These are phyloP conservation scores for Metschnikowia lachancei DNA, from an alignment of 805 yeast genomes.

Conservation along the genomic window DNA sequence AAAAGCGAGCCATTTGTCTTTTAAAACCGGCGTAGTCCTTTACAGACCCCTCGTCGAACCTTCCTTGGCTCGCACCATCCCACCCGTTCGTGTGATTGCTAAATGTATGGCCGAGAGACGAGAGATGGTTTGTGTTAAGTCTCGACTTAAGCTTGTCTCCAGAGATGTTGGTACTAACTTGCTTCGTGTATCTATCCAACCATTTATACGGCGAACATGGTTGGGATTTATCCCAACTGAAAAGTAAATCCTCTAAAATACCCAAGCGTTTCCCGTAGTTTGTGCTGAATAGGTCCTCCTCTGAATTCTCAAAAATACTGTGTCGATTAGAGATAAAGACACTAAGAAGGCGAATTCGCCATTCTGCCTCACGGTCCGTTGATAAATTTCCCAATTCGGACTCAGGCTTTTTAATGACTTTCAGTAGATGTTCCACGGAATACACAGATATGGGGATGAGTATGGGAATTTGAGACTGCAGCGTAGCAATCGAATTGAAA, in stretches of 20 bases:
- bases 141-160: constrained; percentile 26
- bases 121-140: constrained; percentile 12
- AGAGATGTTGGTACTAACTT: constrained; percentile 19
- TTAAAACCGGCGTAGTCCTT: constrained; percentile 29
- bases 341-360: constrained; percentile 34
- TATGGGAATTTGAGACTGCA: constrained; percentile 28
- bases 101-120: constrained; percentile 10
- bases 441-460: constrained; percentile 35
- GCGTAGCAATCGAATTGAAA: neutral
- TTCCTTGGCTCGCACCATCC: neutral
- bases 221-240: constrained; percentile 21
- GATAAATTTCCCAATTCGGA: constrained; percentile 17
- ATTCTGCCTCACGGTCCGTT: constrained; percentile 25
- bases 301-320: constrained; percentile 20
- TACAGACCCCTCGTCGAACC: neutral
- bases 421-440: constrained; percentile 33
- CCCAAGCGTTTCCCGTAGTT: constrained; percentile 21
- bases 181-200: constrained; percentile 23
- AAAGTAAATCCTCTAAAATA: constrained; percentile 26
- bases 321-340: constrained; percentile 31
- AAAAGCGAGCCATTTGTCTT: constrained; percentile 27
- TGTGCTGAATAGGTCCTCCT: constrained; percentile 22
- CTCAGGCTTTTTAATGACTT: constrained; percentile 24
- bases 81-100: constrained; percentile 1
- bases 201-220: constrained; percentile 17